Conservation (phyloP, 148 eudicot species). For the Arctostaphylos glauca region DNA sequence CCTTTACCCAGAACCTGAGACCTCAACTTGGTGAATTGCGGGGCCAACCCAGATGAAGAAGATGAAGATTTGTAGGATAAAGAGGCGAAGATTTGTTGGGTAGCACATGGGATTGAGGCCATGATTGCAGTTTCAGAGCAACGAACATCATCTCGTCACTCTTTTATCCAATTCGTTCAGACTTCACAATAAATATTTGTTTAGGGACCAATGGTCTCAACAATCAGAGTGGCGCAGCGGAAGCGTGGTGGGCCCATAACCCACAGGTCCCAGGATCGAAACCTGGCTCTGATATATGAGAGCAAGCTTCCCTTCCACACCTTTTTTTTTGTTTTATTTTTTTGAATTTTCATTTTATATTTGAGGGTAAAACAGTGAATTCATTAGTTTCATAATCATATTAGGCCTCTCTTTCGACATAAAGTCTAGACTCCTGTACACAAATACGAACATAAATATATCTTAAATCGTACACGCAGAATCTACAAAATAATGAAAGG, state of each 20-base stretch:
- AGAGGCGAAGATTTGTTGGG: slow-evolving; percentile 22
- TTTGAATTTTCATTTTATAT: too few species aligned
- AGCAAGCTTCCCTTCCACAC: slow-evolving; percentile 7
- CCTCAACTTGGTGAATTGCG: neutral
- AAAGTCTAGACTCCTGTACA: too few species aligned
- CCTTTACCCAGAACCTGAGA: slow-evolving; percentile 13
- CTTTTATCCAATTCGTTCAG: neutral
- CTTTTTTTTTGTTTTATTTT: neutral
- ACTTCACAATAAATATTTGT: neutral
- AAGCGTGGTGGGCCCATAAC: slow-evolving; percentile 38
- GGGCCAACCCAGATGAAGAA: slow-evolving; percentile 12
- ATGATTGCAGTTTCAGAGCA: slow-evolving; percentile 16
- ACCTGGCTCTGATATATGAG: slow-evolving; percentile 32
- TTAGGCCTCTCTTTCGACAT: too few species aligned
- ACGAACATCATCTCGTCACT: neutral
- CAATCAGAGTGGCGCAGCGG: slow-evolving; percentile 41
- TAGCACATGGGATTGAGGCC: slow-evolving; percentile 36
- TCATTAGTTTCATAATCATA: too few species aligned
- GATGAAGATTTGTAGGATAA: slow-evolving; percentile 16
- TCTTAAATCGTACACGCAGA: too few species aligned
- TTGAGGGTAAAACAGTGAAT: too few species aligned
- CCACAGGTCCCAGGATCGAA: slow-evolving; percentile 44
- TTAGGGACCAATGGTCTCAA: neutral
- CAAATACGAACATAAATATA: too few species aligned
- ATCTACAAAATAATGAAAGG: too few species aligned